Conservation (phyloP, 2,329 filamentous ascomycete genomes). For the Sordariomycetes sp. region DNA sequence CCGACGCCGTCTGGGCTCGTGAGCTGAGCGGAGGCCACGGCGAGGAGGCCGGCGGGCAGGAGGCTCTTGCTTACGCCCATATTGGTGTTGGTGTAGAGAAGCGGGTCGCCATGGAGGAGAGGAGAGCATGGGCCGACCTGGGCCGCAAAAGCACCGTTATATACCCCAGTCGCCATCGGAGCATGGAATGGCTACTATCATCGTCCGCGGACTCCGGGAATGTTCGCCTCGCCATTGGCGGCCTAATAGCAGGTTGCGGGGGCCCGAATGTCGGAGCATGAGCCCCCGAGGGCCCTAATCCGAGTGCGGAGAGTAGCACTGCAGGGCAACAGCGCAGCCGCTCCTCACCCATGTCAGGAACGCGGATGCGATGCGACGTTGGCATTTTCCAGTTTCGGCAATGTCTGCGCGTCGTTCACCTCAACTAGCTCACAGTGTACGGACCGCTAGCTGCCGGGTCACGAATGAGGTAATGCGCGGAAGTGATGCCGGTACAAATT, state of each 20-base stretch:
- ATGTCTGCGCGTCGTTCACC: no score
- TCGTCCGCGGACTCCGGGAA: not conserved
- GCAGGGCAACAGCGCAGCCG: not conserved
- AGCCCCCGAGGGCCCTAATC: not conserved
- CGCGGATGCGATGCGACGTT: no score
- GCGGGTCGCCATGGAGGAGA: not conserved
- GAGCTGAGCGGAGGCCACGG: slow-evolving; percentile 5
- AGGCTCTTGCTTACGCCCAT: slow-evolving; percentile 4
- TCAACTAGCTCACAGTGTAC: no score
- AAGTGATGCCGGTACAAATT: no score
- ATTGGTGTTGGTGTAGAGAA: not conserved
- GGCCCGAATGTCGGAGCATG: not conserved
- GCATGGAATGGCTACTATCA: not conserved
- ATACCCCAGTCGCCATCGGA: not conserved
- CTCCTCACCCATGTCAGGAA: no score
- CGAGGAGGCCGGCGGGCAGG: slow-evolving; percentile 1
- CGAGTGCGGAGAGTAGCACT: not conserved
- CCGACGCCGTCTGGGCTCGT: slow-evolving; percentile 8
- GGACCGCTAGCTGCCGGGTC: no score
- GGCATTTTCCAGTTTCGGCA: no score
- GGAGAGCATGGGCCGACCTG: not conserved
- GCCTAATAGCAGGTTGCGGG: not conserved
- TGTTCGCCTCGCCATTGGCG: not conserved
- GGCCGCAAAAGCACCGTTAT: not conserved
- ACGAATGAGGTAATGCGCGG: no score